Evolutionary conservation across 768 basidiomycete species (phyloP).

Genomic region (Tulasnella sp.): DNA sequence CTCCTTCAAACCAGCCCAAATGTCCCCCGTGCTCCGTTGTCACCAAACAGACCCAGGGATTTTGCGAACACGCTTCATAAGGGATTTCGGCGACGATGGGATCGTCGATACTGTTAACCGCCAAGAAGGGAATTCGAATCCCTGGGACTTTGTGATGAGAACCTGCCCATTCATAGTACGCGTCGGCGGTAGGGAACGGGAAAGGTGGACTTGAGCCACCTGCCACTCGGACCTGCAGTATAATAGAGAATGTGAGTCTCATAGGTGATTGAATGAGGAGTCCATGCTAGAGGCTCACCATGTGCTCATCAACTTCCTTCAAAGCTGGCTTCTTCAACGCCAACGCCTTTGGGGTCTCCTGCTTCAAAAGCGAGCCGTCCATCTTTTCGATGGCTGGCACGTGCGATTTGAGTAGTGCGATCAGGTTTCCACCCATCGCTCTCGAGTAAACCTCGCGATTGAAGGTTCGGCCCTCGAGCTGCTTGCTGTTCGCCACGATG

Average conservation of each 20-base stretch:
- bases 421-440: slow-evolving; percentile 23
- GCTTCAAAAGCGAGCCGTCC: neutral
- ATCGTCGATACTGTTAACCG: slow-evolving; percentile 23
- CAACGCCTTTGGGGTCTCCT: slow-evolving; percentile 7
- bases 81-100: slow-evolving; percentile 23
- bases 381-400: neutral
- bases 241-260: neutral
- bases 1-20: slow-evolving; percentile 15
- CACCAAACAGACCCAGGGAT: slow-evolving; percentile 18
- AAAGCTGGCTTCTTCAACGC: slow-evolving; percentile 7
- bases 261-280: neutral
- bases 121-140: slow-evolving; percentile 22
- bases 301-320: slow-evolving; percentile 11
- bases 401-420: slow-evolving; percentile 11
- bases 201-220: slow-evolving; percentile 11
- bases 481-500: slow-evolving; percentile 12
- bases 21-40: slow-evolving; percentile 13
- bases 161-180: slow-evolving; percentile 20
- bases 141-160: slow-evolving; percentile 13
- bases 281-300: neutral
- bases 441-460: slow-evolving; percentile 18
- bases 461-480: slow-evolving; percentile 16
- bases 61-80: slow-evolving; percentile 13
- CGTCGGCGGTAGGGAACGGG: slow-evolving; percentile 17
- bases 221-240: slow-evolving; percentile 19